Base-by-base conservation (phyloP, 1,139 yeast species). In the Hyphopichia wangnamkhiaoensis region DNA sequence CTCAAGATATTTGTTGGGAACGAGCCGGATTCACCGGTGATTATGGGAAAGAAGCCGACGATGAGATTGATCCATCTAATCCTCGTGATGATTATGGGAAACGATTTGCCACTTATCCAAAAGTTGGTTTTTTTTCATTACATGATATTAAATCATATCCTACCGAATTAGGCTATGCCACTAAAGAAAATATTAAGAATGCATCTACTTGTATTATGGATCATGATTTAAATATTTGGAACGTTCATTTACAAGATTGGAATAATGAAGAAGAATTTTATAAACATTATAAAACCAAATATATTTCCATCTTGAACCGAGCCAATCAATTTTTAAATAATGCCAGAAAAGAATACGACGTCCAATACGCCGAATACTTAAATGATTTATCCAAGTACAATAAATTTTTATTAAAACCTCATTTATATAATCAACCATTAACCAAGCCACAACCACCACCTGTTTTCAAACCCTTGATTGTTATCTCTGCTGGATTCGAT, bases 71-170 rank as follows among this genome's bases (percentile, higher is more conserved):
- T 48, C 40, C 69, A 15, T 49, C 53, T 12, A 59, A 58, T 31
- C 68, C 79, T 13, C 50, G 76, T 38, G 75, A 78, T 49, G 81
- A 75, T 33, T 74, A 72, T 49, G 79, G 81, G 13, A 81, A 81
- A 50, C 61, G 76, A 36, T 68, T 65, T 39, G 77, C 85, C 1
- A 65, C 61, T 7, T 74, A 63, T 43, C 87, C 89, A 1, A 80
- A 79, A 46, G 84, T 88, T 28, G 96, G 94, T 0, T 88, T 88
- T 57, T 87, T 86, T 56, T 86, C 95, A 1, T 63, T 88, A 49
- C 96, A 88, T 59, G 96, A 88, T 57, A 82, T 88, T 51, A 85
- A 87, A 54, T 85, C 95, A 2, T 88, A 84, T 58, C 96, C 96
- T 0, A 85, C 95, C 0, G 96, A 88, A 54, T 57, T 74, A 9